phyloP scores from a whole-genome alignment of 2,329 filamentous ascomycete species.

The Dothideomycetes sp. region DNA sequence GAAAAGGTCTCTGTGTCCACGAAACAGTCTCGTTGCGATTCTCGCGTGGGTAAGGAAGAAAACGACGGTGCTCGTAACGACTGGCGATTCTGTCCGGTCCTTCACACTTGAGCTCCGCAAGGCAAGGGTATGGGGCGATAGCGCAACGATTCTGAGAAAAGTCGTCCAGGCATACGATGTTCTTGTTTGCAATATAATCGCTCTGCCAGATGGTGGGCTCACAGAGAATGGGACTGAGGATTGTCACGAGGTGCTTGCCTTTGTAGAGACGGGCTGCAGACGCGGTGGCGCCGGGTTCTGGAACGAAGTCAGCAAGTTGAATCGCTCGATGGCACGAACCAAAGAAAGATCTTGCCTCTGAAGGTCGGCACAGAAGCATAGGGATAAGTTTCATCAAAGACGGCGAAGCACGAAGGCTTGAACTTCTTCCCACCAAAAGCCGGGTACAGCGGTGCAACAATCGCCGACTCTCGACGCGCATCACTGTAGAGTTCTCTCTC shows the following conservation, averaged over 20 bases:
- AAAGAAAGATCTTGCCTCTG: no score
- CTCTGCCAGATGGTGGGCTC: slow-evolving; percentile 32
- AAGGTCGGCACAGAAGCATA: no score
- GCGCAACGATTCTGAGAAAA: slow-evolving; percentile 13
- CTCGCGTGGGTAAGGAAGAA: slow-evolving; percentile 35
- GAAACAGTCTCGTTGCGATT: slow-evolving; percentile 30
- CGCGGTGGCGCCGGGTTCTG: no score
- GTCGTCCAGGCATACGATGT: no score
- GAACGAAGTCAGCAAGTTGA: no score
- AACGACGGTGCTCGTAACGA: slow-evolving; percentile 34
- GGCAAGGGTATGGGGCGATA: slow-evolving; percentile 33
- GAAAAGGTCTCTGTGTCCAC: slow-evolving; percentile 33
- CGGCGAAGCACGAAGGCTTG: background rate
- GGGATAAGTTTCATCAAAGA: slow-evolving; percentile 1
- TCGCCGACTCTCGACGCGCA: background rate
- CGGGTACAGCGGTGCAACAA: slow-evolving; percentile 9
- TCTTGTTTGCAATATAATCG: slow-evolving; percentile 21
- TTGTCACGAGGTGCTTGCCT: slow-evolving; percentile 9
- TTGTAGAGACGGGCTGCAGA: background rate
- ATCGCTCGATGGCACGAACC: no score
- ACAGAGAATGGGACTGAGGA: slow-evolving; percentile 26
- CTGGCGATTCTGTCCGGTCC: slow-evolving; percentile 39
- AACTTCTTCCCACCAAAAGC: slow-evolving; percentile 17
- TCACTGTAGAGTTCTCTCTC: slow-evolving; percentile 16
- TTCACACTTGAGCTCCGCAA: slow-evolving; percentile 38